A percentile compares a stretch with the other conserved stretches of the same genome.
Evolutionary conservation across 805 yeast genomes (phyloP).

Genomic region (Sugiyamaella boreocaroliniensis): DNA sequence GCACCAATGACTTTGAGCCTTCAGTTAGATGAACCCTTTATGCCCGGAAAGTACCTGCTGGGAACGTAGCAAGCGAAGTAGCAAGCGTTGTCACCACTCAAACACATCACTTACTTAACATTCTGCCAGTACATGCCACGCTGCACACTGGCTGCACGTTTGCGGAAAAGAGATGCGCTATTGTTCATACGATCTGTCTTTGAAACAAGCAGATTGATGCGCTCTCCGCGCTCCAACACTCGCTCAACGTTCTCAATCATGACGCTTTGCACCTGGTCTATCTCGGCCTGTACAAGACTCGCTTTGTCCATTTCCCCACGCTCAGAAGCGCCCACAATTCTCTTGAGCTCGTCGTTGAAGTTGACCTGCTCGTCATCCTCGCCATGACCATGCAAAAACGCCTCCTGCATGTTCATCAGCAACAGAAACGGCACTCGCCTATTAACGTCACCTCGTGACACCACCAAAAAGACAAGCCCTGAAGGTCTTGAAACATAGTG

Average conservation of each 20-base stretch:
- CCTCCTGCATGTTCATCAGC: constrained; percentile 18
- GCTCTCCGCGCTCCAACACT: constrained; percentile 71
- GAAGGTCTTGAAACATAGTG: constrained; percentile 28
- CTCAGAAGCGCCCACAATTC: not conserved
- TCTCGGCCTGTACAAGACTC: constrained; percentile 37
- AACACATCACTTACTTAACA: constrained; percentile 14
- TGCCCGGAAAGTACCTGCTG: not conserved
- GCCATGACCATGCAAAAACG: constrained; percentile 5
- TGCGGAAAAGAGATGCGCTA: constrained; percentile 61
- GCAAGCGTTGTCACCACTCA: not conserved
- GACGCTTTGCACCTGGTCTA: constrained; percentile 56
- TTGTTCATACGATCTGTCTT: constrained; percentile 70
- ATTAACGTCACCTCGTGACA: constrained; percentile 17
- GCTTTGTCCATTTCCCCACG: constrained; percentile 18
- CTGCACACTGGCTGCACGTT: constrained; percentile 56
- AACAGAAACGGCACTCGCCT: constrained; percentile 22
- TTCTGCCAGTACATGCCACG: constrained; percentile 66
- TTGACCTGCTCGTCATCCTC: not conserved
- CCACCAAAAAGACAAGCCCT: constrained; percentile 27
- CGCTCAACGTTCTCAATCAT: constrained; percentile 70
- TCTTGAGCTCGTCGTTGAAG: not conserved
- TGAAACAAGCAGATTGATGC: constrained; percentile 62
- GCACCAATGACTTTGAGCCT: not conserved
- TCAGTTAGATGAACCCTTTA: not conserved
- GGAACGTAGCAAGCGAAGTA: constrained; percentile 1